Conservation (phyloP, 2,329 filamentous ascomycete species). For the Ophiocordyceps camponoti-rufipedis region DNA sequence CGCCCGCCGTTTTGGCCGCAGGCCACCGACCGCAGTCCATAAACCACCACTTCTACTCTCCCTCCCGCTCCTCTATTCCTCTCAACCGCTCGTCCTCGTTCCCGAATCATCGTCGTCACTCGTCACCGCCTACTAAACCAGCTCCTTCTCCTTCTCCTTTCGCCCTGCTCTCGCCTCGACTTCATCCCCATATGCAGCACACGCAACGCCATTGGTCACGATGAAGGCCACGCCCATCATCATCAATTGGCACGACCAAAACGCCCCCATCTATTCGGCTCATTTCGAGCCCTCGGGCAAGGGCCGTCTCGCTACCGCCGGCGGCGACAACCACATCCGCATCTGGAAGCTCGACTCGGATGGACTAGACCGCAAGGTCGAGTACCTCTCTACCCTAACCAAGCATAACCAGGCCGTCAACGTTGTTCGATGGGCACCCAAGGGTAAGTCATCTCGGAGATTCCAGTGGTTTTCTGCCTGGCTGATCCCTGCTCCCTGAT, state of each 20-base stretch:
- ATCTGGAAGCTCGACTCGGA: conserved; percentile 80
- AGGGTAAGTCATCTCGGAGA: conserved; percentile 38
- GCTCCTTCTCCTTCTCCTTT: background rate
- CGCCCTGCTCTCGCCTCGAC: background rate
- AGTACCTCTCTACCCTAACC: conserved; percentile 76
- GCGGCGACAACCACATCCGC: conserved; percentile 91
- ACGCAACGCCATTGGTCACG: conserved; percentile 16
- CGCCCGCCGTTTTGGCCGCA: background rate
- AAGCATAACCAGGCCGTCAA: conserved; percentile 97
- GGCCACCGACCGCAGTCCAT: background rate
- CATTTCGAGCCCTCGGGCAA: conserved; percentile 91
- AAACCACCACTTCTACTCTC: background rate
- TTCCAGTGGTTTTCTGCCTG: background rate
- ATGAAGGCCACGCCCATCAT: conserved; percentile 97
- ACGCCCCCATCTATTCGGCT: conserved; percentile 89
- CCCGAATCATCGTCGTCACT: background rate
- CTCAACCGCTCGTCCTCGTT: no score
- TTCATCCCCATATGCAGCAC: background rate
- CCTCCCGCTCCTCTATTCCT: background rate
- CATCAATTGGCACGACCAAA: conserved; percentile 97
- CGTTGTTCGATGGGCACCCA: conserved; percentile 88
- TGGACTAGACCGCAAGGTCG: conserved; percentile 74
- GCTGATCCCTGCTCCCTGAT: conserved; percentile 2
- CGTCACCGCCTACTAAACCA: background rate
- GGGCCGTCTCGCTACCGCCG: conserved; percentile 79